phyloP scores from a whole-genome alignment of 2,329 filamentous ascomycete genomes.

The Coccinonectria pachysandricola region DNA sequence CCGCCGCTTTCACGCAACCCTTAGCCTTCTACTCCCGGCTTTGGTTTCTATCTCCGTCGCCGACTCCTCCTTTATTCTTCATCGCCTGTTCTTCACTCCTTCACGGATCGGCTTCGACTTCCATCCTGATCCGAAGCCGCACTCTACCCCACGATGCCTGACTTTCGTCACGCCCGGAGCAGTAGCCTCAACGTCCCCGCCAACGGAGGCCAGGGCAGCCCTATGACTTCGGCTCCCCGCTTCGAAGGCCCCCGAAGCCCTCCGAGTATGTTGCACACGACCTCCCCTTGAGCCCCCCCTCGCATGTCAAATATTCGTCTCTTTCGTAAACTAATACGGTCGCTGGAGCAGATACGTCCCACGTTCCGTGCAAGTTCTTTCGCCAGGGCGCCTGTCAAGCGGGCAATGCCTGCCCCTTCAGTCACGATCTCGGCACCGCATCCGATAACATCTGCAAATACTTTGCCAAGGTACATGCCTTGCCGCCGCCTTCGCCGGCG shows the following conservation, averaged over 20 bases:
- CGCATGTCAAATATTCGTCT: conserved; percentile 2
- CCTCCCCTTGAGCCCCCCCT: conserved; percentile 11
- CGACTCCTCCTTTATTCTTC: conserved; percentile 5
- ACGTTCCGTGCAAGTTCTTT: conserved; percentile 99
- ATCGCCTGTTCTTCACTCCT: conserved; percentile 2
- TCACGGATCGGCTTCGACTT: conserved; percentile 10
- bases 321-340: conserved; percentile 12
- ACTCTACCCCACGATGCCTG: conserved; percentile 29
- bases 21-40: conserved; percentile 9
- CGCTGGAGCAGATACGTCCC: conserved; percentile 64
- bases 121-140: conserved; percentile 10
- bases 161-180: conserved; percentile 47
- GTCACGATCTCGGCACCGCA: conserved; percentile 78
- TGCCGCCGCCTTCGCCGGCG: conserved; percentile 3
- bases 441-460: conserved; percentile 95
- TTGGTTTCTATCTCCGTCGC: conserved; percentile 5
- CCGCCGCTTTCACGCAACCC: conserved; percentile 17
- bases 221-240: conserved; percentile 26
- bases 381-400: conserved; percentile 93
- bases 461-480: conserved; percentile 74
- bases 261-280: conserved; percentile 38
- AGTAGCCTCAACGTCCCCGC: conserved; percentile 44
- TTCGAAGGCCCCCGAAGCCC: conserved; percentile 54
- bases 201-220: conserved; percentile 20
- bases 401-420: conserved; percentile 90